Conservation (phyloP, 2,329 filamentous ascomycete genomes). For the Penicillium brasilianum region DNA sequence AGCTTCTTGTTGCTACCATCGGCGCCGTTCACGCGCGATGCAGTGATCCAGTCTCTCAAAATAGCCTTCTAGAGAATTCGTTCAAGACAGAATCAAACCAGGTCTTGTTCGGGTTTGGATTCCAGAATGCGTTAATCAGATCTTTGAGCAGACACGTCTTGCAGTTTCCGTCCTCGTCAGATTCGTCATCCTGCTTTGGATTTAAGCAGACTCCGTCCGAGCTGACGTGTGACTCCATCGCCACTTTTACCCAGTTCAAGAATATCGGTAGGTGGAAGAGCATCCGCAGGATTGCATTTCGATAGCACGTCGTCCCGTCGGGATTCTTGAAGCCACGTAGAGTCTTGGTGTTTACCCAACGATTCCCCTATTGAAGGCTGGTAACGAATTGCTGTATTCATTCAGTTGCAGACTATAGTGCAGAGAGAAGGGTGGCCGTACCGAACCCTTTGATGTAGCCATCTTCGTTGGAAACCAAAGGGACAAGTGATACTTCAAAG, state of each 20-base stretch:
- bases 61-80: not conserved
- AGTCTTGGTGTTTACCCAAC: not conserved
- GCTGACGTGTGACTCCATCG: constrained; percentile 14
- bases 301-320: constrained; percentile 28
- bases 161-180: not conserved
- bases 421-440: not conserved
- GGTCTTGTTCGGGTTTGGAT: not conserved
- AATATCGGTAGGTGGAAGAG: constrained; percentile 35
- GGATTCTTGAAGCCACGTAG: constrained; percentile 13
- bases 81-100: not conserved
- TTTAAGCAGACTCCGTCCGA: not conserved
- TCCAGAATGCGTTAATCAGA: constrained; percentile 29
- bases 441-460: not conserved
- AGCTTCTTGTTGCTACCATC: constrained; percentile 15
- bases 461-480: not conserved
- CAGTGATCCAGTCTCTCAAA: constrained; percentile 5
- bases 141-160: constrained; percentile 25
- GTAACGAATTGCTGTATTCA: not conserved
- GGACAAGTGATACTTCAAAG: not conserved
- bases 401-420: not conserved
- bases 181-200: not conserved
- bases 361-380: not conserved
- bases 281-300: constrained; percentile 32
- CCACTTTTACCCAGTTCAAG: constrained; percentile 29
- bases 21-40: not conserved